A percentile compares a stretch with the other conserved stretches of the same genome.
These are phyloP conservation scores for Candida chilensis DNA, from an alignment of 805 yeast species.

Conservation along the genomic window DNA sequence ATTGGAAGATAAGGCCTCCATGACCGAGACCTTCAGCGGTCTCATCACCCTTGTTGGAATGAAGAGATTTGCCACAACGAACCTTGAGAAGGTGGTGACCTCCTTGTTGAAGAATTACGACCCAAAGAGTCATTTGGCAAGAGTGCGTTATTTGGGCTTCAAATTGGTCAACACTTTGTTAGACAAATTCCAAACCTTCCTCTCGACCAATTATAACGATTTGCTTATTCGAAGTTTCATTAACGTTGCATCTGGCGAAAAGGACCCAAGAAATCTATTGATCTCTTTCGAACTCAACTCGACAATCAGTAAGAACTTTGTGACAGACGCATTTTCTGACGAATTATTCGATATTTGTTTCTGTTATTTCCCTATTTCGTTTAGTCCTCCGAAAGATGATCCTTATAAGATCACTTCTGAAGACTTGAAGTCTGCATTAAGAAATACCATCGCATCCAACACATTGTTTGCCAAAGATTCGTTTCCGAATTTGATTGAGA, in stretches of 20 bases:
- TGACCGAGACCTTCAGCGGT: slow-evolving; percentile 45
- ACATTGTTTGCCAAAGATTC: slow-evolving; percentile 60
- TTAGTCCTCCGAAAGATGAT: slow-evolving; percentile 86
- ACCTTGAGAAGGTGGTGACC: slow-evolving; percentile 24
- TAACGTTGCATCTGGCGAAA: slow-evolving; percentile 75
- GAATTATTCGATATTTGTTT: slow-evolving; percentile 82
- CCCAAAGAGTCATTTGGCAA: slow-evolving; percentile 51
- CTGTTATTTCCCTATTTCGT: slow-evolving; percentile 95
- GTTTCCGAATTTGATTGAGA: slow-evolving; percentile 71
- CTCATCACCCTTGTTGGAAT: slow-evolving; percentile 40
- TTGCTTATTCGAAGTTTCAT: slow-evolving; percentile 48
- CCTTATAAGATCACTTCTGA: slow-evolving; percentile 74
- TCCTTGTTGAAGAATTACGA: slow-evolving; percentile 32
- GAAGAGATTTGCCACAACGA: slow-evolving; percentile 33
- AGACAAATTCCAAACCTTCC: slow-evolving; percentile 11
- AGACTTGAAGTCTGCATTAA: slow-evolving; percentile 55
- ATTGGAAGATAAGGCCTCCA: slow-evolving; percentile 52
- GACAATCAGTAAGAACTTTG: slow-evolving; percentile 29
- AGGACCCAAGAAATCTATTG: slow-evolving; percentile 85
- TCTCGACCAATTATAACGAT: slow-evolving; percentile 17
- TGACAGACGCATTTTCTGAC: slow-evolving; percentile 34
- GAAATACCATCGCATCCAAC: slow-evolving; percentile 55
- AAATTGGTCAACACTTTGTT: slow-evolving; percentile 30
- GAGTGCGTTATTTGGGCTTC: slow-evolving; percentile 54
- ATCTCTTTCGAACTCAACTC: slow-evolving; percentile 53